Percentiles rank a stretch among this genome's conserved stretches.
Evolutionary conservation across 352 stramenopile genomes (phyloP).

Genomic region (Globisporangium okanoganense): DNA sequence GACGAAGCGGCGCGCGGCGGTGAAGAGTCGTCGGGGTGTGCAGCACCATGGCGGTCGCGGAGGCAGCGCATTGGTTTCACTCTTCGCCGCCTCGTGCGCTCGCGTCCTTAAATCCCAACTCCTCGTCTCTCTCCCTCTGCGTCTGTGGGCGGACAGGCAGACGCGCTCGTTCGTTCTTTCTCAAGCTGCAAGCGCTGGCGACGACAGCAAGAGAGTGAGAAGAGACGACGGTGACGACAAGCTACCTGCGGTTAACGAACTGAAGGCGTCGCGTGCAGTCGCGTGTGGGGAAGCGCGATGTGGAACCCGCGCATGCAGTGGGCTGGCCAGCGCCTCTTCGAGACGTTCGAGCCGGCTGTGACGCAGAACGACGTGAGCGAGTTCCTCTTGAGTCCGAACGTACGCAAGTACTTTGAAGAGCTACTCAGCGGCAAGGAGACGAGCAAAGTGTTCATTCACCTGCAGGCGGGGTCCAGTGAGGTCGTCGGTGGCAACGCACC

Average conservation of each 20-base stretch:
- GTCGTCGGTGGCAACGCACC: conserved; percentile 1
- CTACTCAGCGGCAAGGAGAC: conserved; percentile 65
- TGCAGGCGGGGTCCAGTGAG: conserved; percentile 30
- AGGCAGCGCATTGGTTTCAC: conserved; percentile 2
- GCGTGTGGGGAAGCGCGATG: conserved; percentile 28
- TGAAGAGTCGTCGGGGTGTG: not conserved
- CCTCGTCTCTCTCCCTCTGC: not conserved
- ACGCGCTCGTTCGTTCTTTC: conserved; percentile 1
- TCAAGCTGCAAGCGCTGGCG: conserved; percentile 2
- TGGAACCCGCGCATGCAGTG: conserved; percentile 79
- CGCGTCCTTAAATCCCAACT: conserved; percentile 2
- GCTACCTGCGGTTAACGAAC: not conserved
- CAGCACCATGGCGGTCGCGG: not conserved
- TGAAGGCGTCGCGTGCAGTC: not conserved
- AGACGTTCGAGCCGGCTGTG: conserved; percentile 75
- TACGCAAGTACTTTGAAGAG: conserved; percentile 76
- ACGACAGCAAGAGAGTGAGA: not conserved
- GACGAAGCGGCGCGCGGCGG: not conserved
- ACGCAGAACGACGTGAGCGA: conserved; percentile 48
- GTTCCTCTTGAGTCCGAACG: conserved; percentile 45
- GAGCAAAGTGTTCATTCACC: conserved; percentile 79
- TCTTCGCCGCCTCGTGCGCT: not conserved
- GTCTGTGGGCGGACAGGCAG: not conserved
- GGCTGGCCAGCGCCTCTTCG: conserved; percentile 67
- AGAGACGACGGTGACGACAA: not conserved